A percentile compares a stretch with the other conserved stretches of the same genome.
Evolutionary conservation across 495 filamentous ascomycete species (phyloP).

Genomic region (Talaromyces proteolyticus): DNA sequence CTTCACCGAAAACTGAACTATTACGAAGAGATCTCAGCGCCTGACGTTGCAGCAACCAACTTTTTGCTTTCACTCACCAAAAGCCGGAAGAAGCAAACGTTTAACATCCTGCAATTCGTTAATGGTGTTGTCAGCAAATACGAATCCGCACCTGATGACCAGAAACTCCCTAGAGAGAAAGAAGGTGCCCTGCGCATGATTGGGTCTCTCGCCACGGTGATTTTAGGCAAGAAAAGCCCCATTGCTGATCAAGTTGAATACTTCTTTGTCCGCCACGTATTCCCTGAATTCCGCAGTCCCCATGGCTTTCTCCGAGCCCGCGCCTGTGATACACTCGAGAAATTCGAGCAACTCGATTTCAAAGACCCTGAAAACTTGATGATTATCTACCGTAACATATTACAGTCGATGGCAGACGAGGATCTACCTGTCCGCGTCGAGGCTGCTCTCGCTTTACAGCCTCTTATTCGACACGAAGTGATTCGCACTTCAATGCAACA

Average conservation of each 20-base stretch:
- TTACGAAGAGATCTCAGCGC: constrained; percentile 93
- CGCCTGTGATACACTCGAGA: constrained; percentile 94
- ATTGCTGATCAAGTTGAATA: constrained; percentile 98
- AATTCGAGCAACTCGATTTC: constrained; percentile 95
- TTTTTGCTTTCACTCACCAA: constrained; percentile 94
- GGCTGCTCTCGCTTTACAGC: constrained; percentile 89
- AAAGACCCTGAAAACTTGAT: constrained; percentile 91
- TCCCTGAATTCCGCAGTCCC: constrained; percentile 91
- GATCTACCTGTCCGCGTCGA: constrained; percentile 91
- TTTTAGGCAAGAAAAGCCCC: constrained; percentile 94
- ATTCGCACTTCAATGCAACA: constrained; percentile 93
- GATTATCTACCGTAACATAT: constrained; percentile 91
- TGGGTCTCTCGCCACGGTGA: constrained; percentile 86
- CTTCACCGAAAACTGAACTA: constrained; percentile 95
- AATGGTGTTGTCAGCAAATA: constrained; percentile 89
- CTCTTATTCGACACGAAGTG: constrained; percentile 89
- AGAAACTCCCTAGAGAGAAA: constrained; percentile 91
- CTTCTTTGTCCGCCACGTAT: constrained; percentile 96
- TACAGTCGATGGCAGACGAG: constrained; percentile 92
- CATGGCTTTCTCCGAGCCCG: constrained; percentile 92
- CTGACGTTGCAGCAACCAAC: constrained; percentile 94
- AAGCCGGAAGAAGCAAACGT: constrained; percentile 90
- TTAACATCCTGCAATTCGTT: constrained; percentile 86
- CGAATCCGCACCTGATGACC: constrained; percentile 72
- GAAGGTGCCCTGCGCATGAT: constrained; percentile 97